These are phyloP conservation scores for Filosporella fistucella DNA, from an alignment of 495 filamentous ascomycete species.

Conservation along the genomic window DNA sequence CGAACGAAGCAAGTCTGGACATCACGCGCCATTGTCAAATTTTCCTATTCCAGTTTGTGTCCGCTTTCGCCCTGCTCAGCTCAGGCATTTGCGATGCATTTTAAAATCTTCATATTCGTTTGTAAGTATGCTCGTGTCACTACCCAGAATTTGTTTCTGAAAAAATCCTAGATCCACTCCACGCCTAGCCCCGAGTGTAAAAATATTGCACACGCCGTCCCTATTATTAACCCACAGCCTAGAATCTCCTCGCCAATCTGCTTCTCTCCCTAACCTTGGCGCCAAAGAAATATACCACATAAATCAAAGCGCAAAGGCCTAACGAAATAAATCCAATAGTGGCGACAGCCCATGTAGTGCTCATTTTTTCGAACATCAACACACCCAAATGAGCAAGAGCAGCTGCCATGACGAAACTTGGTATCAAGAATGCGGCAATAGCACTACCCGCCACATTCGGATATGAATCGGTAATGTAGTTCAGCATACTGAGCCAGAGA, in stretches of 20 bases:
- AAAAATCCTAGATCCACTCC: too few relatives aligned
- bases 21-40: too few relatives aligned
- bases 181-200: too few relatives aligned
- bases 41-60: too few relatives aligned
- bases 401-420: constrained; percentile 32
- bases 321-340: constrained; percentile 32
- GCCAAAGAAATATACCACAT: constrained; percentile 34
- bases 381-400: constrained; percentile 33
- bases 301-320: constrained; percentile 30
- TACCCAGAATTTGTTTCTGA: too few relatives aligned
- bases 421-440: constrained; percentile 36
- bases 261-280: constrained; percentile 20
- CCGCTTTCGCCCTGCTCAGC: too few relatives aligned
- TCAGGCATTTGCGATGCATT: too few relatives aligned
- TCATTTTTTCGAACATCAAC: constrained; percentile 32
- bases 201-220: too few relatives aligned
- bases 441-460: constrained; percentile 33
- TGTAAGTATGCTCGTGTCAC: too few relatives aligned
- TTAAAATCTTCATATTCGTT: too few relatives aligned
- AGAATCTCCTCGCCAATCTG: constrained; percentile 2
- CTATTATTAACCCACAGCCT: too few relatives aligned
- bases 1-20: too few relatives aligned
- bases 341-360: constrained; percentile 33
- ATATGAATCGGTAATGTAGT: constrained; percentile 34
- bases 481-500: constrained; percentile 34